phyloP scores from a whole-genome alignment of 805 yeast genomes.

The Starmerella scarabaei region DNA sequence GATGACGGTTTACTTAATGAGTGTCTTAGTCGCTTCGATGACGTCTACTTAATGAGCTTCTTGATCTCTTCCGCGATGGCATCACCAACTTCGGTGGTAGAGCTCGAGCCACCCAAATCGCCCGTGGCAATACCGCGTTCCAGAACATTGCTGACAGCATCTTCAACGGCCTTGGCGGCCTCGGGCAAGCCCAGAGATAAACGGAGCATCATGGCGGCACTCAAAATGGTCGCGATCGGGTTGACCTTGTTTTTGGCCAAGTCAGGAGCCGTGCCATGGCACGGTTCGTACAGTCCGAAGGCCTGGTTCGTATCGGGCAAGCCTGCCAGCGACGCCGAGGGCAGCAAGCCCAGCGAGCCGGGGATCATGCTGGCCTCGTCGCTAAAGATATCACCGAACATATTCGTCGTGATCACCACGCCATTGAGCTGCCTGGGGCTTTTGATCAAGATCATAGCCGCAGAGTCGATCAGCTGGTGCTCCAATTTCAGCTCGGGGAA shows the following conservation, averaged over 20 bases:
- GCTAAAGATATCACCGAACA: constrained; percentile 96
- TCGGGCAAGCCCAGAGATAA: constrained; percentile 69
- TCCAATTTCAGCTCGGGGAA: constrained; percentile 79
- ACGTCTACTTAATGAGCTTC: constrained; percentile 32
- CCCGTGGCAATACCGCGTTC: constrained; percentile 82
- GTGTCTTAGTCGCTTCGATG: too few relatives aligned
- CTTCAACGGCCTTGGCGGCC: constrained; percentile 80
- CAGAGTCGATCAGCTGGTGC: constrained; percentile 95
- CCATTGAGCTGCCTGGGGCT: constrained; percentile 87
- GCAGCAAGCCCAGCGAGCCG: constrained; percentile 89
- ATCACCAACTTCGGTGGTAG: constrained; percentile 87
- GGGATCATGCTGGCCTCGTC: constrained; percentile 98
- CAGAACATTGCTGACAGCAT: constrained; percentile 71
- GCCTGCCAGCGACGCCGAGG: constrained; percentile 94
- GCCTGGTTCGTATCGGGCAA: constrained; percentile 90
- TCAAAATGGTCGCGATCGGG: constrained; percentile 88
- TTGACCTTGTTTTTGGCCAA: constrained; percentile 76
- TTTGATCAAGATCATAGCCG: constrained; percentile 94
- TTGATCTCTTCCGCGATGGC: constrained; percentile 70
- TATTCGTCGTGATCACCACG: constrained; percentile 80
- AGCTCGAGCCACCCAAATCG: constrained; percentile 72
- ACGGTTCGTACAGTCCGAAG: constrained; percentile 94
- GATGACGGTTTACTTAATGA: too few relatives aligned
- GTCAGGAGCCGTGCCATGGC: constrained; percentile 98
- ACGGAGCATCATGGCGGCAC: constrained; percentile 95